Evolutionary conservation across 2,329 filamentous ascomycete genomes (phyloP).

Genomic region (Fusarium domesticum): DNA sequence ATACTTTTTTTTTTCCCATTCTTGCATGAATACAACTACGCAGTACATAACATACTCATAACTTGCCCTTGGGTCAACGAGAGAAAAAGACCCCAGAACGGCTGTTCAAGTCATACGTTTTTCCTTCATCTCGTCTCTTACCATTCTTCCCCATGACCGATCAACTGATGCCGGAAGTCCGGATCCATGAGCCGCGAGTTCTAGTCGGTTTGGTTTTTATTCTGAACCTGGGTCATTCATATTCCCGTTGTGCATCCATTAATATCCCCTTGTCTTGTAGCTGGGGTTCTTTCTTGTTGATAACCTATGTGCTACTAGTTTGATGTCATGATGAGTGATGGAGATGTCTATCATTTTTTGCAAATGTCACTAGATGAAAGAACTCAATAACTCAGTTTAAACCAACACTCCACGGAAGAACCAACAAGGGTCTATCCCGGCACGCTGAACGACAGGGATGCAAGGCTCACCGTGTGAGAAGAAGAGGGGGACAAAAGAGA

Average conservation of each 20-base stretch:
- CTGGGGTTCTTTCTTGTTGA: too few relatives aligned
- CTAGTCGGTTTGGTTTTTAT: neutral
- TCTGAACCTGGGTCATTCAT: neutral
- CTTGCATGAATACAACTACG: too few relatives aligned
- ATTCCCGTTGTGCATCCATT: neutral
- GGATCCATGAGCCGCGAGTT: neutral
- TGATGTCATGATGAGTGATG: too few relatives aligned
- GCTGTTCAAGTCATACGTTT: neutral
- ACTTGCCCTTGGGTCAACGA: too few relatives aligned
- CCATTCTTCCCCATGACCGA: neutral
- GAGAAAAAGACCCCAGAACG: neutral
- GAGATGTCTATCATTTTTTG: too few relatives aligned
- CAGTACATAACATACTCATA: too few relatives aligned
- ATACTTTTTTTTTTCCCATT: too few relatives aligned
- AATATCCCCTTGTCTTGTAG: neutral
- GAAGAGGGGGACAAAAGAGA: neutral
- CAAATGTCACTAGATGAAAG: too few relatives aligned
- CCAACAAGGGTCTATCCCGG: too few relatives aligned
- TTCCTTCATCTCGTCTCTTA: neutral
- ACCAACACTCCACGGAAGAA: too few relatives aligned
- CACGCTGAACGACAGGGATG: neutral
- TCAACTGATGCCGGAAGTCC: neutral
- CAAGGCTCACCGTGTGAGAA: neutral
- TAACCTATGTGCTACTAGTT: too few relatives aligned
- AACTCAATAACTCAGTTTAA: too few relatives aligned